Evolutionary conservation across 2,329 filamentous ascomycete species (phyloP).

Genomic region (Colletotrichum phormii): DNA sequence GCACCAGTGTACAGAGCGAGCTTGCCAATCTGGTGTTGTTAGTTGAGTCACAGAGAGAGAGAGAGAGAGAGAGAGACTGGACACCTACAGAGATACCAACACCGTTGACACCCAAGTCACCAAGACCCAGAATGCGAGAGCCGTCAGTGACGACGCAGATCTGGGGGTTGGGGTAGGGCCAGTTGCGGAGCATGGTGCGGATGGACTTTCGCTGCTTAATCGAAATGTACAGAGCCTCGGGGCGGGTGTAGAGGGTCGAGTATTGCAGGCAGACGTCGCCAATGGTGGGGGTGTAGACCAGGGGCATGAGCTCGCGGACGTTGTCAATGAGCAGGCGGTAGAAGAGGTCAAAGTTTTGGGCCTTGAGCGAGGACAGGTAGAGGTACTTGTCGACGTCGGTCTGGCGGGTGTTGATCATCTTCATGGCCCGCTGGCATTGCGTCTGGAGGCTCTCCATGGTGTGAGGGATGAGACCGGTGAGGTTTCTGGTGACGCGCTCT

Average conservation of each 20-base stretch:
- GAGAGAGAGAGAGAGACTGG: too few relatives aligned
- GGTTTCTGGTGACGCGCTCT: conserved; percentile 72
- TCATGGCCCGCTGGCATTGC: conserved; percentile 75
- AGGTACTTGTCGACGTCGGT: conserved; percentile 85
- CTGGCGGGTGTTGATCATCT: conserved; percentile 76
- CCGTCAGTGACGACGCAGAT: conserved; percentile 98
- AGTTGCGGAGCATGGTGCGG: conserved; percentile 88
- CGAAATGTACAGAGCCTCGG: conserved; percentile 95
- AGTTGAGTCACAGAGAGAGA: conserved; percentile 18
- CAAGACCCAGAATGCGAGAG: conserved; percentile 90
- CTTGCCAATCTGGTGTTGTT: conserved; percentile 79
- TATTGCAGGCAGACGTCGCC: conserved; percentile 97
- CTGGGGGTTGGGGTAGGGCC: conserved; percentile 89
- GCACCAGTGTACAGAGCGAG: conserved; percentile 94
- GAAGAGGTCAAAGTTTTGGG: conserved; percentile 83
- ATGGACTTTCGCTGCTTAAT: conserved; percentile 95
- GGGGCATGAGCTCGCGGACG: conserved; percentile 80
- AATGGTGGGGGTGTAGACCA: conserved; percentile 91
- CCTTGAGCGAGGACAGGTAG: conserved; percentile 81
- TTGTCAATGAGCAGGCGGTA: conserved; percentile 85
- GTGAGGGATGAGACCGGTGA: conserved; percentile 74
- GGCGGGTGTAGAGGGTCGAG: conserved; percentile 94
- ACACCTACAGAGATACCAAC: conserved; percentile 94
- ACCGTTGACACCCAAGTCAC: conserved; percentile 95
- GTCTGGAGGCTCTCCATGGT: conserved; percentile 70